A percentile compares a stretch with the other conserved stretches of the same genome.
Evolutionary conservation across 345 rosid genomes (phyloP).

Genomic region (Salix udensis): DNA sequence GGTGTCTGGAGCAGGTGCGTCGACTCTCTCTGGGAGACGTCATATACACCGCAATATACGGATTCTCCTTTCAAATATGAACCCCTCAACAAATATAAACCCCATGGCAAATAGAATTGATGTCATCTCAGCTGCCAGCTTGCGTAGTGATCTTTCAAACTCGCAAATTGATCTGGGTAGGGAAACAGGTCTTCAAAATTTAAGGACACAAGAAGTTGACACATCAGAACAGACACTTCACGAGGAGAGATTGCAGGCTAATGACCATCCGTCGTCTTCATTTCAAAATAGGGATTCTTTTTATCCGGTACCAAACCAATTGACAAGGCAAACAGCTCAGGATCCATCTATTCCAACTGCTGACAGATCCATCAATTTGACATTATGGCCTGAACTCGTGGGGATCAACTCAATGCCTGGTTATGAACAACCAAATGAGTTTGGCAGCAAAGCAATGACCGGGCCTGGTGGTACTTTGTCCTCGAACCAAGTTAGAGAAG

Average conservation of each 20-base stretch:
- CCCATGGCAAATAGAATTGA: slow-evolving; percentile 43
- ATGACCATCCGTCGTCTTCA: slow-evolving; percentile 33
- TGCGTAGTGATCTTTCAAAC: slow-evolving; percentile 26
- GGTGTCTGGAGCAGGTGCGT: slow-evolving; percentile 60
- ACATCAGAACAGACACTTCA: slow-evolving; percentile 25
- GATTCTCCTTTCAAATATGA: slow-evolving; percentile 47
- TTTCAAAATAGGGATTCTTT: slow-evolving; percentile 38
- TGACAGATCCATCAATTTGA: slow-evolving; percentile 36
- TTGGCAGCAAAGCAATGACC: slow-evolving; percentile 42
- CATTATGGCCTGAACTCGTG: slow-evolving; percentile 47
- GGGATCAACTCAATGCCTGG: slow-evolving; percentile 33
- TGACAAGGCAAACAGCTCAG: slow-evolving; percentile 42
- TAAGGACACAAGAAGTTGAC: slow-evolving; percentile 35
- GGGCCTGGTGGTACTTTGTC: slow-evolving; percentile 29
- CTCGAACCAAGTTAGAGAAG: slow-evolving; percentile 32
- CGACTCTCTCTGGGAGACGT: slow-evolving; percentile 77
- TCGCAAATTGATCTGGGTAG: slow-evolving; percentile 46
- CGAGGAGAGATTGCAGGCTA: slow-evolving; percentile 40
- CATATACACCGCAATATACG: slow-evolving; percentile 83
- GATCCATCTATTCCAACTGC: slow-evolving; percentile 26
- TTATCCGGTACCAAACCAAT: slow-evolving; percentile 35
- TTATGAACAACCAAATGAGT: slow-evolving; percentile 37
- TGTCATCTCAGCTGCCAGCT: slow-evolving; percentile 40
- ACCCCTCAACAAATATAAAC: slow-evolving; percentile 30
- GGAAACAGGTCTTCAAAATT: slow-evolving; percentile 41